Conservation (phyloP, 257 asterid genomes). For the Schizonepeta tenuifolia region DNA sequence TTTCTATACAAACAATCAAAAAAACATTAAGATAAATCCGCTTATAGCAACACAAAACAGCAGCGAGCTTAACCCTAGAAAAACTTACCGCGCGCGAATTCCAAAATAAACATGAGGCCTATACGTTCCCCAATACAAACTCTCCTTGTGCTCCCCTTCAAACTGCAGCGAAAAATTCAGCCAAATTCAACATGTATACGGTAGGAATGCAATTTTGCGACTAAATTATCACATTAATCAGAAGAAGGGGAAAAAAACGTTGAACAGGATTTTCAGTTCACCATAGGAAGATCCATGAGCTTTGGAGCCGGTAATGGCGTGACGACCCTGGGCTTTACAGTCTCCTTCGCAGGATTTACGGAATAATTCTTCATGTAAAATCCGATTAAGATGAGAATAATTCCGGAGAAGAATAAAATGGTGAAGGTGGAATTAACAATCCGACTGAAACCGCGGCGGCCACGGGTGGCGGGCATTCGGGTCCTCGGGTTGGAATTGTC, state of each 20-base stretch:
- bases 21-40: neutral
- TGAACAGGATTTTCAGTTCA: constrained; percentile 20
- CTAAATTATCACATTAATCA: constrained; percentile 15
- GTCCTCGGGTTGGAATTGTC: constrained; percentile 31
- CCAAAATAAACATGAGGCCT: constrained; percentile 96
- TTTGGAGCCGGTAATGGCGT: constrained; percentile 94
- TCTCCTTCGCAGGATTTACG: constrained; percentile 42
- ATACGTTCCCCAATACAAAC: constrained; percentile 98
- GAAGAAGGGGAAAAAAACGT: neutral
- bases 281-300: constrained; percentile 95
- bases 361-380: constrained; percentile 41
- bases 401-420: constrained; percentile 40
- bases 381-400: constrained; percentile 46
- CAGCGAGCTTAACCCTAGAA: constrained; percentile 8
- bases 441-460: constrained; percentile 43
- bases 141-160: constrained; percentile 94
- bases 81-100: constrained; percentile 77
- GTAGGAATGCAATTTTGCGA: neutral
- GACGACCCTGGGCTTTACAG: constrained; percentile 65
- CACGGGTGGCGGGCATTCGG: constrained; percentile 40
- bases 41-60: neutral
- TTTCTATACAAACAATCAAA: constrained; percentile 2
- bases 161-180: constrained; percentile 52
- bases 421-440: constrained; percentile 38
- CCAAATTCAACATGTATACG: constrained; percentile 7